These are phyloP conservation scores for Zygosaccharomyces pseudobailii DNA, from an alignment of 1,139 yeast genomes.

Conservation along the genomic window DNA sequence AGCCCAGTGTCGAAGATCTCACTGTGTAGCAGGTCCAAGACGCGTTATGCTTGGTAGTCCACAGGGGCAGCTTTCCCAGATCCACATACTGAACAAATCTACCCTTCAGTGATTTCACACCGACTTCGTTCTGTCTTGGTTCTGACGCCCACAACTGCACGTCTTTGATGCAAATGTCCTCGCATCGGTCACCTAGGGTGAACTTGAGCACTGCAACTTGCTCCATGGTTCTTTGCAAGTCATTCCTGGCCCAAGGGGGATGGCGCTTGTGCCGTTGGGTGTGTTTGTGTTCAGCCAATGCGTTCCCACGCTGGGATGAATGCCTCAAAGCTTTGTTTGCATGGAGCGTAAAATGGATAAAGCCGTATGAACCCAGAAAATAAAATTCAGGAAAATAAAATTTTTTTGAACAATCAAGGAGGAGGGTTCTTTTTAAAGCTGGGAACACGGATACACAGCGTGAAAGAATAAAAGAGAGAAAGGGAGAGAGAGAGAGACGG, in stretches of 20 bases:
- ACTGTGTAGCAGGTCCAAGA: slow-evolving; percentile 19
- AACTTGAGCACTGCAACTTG: slow-evolving; percentile 17
- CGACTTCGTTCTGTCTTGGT: not conserved
- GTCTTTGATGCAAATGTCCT: slow-evolving; percentile 23
- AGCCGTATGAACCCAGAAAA: not conserved
- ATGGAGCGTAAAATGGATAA: not conserved
- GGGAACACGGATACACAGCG: not conserved
- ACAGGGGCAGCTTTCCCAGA: slow-evolving; percentile 26
- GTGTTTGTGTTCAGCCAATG: too few species aligned
- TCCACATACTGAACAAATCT: slow-evolving; percentile 26
- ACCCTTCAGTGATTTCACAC: slow-evolving; percentile 12
- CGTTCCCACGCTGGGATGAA: too few species aligned
- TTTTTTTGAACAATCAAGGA: not conserved
- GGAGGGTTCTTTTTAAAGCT: not conserved
- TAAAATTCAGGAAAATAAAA: not conserved
- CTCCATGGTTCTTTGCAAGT: slow-evolving; percentile 5
- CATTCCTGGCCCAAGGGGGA: not conserved
- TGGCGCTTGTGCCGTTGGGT: too few species aligned
- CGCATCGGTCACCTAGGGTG: slow-evolving; percentile 19
- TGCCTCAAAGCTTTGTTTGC: not conserved
- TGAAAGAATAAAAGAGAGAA: not conserved
- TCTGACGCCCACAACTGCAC: slow-evolving; percentile 27
- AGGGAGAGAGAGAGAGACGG: not conserved
- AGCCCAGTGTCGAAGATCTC: slow-evolving; percentile 26
- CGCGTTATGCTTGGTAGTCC: slow-evolving; percentile 14